Conservation (phyloP, 441 rosid species). For the Codiaeum variegatum region DNA sequence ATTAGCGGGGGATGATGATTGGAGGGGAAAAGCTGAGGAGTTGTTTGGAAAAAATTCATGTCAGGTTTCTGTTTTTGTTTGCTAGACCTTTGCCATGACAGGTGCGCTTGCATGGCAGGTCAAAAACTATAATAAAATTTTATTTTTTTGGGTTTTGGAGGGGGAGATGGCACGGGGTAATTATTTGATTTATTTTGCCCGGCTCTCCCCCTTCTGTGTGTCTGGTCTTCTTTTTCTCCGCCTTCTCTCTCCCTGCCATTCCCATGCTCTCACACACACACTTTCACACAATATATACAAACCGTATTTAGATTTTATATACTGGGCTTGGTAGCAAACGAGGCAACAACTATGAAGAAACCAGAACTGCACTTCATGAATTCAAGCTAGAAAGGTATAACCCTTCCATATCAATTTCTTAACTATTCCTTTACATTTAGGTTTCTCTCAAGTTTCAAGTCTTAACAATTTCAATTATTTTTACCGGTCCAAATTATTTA, state of each 20-base stretch:
- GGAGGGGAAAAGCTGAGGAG: neutral
- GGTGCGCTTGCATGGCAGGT: slow-evolving; percentile 99
- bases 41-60: neutral
- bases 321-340: neutral
- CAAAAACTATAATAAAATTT: slow-evolving; percentile 48
- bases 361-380: neutral
- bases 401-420: neutral
- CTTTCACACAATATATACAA: too few species aligned
- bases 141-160: slow-evolving; percentile 37
- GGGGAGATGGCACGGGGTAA: slow-evolving; percentile 83
- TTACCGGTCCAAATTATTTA: too few species aligned
- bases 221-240: neutral
- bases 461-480: too few species aligned
- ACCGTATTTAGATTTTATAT: too few species aligned
- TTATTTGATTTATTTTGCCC: slow-evolving; percentile 33
- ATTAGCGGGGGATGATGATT: neutral
- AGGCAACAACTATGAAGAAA: neutral
- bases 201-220: slow-evolving; percentile 57
- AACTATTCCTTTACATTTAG: neutral
- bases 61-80: slow-evolving; percentile 26
- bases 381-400: slow-evolving; percentile 2
- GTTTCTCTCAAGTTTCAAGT: neutral
- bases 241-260: too few species aligned
- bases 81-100: slow-evolving; percentile 93
- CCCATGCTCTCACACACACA: neutral